Evolutionary conservation across 1,284 basidiomycete species (phyloP), one percentile per base, ranked within the genome.

Genomic region (Pseudozyma sp.): DNA sequence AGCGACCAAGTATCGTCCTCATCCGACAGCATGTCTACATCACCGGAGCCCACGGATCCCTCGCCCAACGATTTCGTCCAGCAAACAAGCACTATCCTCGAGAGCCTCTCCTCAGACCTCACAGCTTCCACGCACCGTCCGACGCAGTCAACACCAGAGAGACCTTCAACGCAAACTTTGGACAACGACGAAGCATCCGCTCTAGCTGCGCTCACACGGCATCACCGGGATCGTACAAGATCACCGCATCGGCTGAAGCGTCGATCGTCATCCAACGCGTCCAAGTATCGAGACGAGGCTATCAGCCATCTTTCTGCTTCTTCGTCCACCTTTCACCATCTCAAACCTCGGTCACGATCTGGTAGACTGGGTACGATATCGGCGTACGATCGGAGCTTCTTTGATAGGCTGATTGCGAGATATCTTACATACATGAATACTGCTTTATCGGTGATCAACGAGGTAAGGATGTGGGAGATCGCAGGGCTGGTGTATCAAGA

Each of bases 351-450:
- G 33, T 65, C 65, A 3, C 60, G 61, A 31, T 47, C 57, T 3
- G 51, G 58, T 5, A 51, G 66, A 2, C 34, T 55, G 7, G 57
- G 57, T 11, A 62, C 55, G n/a, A 66, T 74, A 30, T 62, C 67
- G 19, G 54, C 52, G 1, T 75, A 75, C 53, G 67, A 70, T 16
- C 58, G 67, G 30, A 43, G 56, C 2, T 68, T 75, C 37, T 65
- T 71, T 39, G 73, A 70, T 34, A 56, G 64, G 8, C 68, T 75
- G 40, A 58, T 71, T 17, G 60, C 65, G 1, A 33, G 68, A 5
- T 75, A 75, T 53, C 54, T 75, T 3, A 62, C 60, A 33, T 75
- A 71, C 37, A 75, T 75, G 73, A 75, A 75, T 34, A 58, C 64
- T 3, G 50, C 68, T 3, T 58, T 71, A 29, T 68, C 73, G 2